These are phyloP conservation scores for Chlorella sp. DNA, from an alignment of 139 green algal genomes.

Conservation along the genomic window DNA sequence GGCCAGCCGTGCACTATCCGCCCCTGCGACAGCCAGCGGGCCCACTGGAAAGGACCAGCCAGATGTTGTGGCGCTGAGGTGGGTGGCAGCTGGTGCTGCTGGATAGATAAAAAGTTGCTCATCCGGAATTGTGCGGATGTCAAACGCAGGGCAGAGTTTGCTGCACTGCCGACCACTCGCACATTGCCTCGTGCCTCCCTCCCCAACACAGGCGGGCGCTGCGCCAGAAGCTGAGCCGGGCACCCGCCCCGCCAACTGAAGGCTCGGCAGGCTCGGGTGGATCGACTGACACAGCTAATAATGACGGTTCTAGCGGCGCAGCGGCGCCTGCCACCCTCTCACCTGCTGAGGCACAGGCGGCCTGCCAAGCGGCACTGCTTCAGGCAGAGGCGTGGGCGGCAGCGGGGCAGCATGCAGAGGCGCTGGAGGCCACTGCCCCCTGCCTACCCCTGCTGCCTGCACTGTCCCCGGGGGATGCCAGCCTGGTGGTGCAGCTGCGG, in stretches of 20 bases:
- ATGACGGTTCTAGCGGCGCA: too few species aligned
- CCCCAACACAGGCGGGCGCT: neutral
- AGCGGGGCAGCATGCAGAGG: neutral
- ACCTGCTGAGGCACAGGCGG: neutral
- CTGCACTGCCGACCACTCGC: too few species aligned
- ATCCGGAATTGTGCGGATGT: too few species aligned
- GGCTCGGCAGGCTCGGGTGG: neutral
- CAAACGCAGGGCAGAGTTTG: too few species aligned
- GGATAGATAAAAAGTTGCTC: neutral
- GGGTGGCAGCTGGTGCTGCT: neutral
- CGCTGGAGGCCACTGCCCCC: neutral
- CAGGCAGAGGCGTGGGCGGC: neutral
- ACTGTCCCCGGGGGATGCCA: neutral
- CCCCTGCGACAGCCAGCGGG: neutral
- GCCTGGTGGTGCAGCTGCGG: neutral
- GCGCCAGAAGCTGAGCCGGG: constrained; percentile 9
- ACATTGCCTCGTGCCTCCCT: too few species aligned
- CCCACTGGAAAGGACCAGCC: too few species aligned
- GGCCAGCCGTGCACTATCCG: neutral
- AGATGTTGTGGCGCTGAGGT: constrained; percentile 1
- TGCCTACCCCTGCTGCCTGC: neutral
- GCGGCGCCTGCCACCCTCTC: neutral
- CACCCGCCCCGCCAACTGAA: neutral
- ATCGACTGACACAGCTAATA: neutral
- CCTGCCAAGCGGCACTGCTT: neutral